Conservation (phyloP, 345 rosid genomes). For the Eucalyptus sp. region DNA sequence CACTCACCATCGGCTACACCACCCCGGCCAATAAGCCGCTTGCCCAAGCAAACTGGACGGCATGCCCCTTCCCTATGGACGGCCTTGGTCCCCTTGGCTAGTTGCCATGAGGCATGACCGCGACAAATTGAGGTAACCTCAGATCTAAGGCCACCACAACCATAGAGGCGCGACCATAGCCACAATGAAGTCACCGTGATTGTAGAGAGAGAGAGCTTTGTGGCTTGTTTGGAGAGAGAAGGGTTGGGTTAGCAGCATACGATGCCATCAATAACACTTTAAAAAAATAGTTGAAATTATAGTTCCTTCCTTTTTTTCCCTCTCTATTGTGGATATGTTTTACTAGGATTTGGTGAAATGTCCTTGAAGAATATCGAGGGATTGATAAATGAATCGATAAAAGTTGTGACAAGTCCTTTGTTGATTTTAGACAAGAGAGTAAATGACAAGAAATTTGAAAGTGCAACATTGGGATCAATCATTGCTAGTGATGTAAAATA, state of each 20-base stretch:
- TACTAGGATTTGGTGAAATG: background rate
- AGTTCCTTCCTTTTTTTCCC: background rate
- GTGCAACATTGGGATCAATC: background rate
- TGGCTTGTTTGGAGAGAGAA: background rate
- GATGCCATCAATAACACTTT: background rate
- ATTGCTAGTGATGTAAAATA: background rate
- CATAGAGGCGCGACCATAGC: background rate
- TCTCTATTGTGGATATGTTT: background rate
- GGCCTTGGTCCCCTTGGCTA: background rate
- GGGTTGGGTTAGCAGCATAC: background rate
- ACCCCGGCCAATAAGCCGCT: background rate
- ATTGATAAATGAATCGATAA: background rate
- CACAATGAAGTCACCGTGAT: background rate
- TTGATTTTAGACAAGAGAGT: background rate
- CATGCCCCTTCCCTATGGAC: background rate
- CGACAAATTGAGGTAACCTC: background rate
- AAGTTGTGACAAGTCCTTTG: background rate
- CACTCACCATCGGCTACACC: background rate
- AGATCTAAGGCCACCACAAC: background rate
- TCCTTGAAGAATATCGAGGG: background rate
- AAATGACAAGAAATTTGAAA: background rate
- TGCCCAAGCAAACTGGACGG: background rate
- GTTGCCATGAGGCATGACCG: background rate
- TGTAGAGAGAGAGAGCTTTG: background rate
- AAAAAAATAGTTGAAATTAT: background rate